phyloP scores from a whole-genome alignment of 31 red algal species.

The Asparagopsis taxiformis region DNA sequence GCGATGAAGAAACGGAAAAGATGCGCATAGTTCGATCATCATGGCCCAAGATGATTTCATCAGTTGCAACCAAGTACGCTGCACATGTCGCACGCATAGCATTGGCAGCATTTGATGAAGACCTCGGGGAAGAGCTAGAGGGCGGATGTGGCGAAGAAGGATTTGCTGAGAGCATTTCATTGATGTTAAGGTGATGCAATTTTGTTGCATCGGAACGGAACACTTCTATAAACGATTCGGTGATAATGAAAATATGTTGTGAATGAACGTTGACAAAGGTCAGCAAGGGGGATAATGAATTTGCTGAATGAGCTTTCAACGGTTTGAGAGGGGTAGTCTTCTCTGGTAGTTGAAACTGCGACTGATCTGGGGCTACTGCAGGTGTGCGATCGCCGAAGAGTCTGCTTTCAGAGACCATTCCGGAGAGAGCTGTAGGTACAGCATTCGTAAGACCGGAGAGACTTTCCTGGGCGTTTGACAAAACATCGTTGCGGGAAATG shows the following conservation, averaged over 20 bases:
- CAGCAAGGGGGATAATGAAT: background rate
- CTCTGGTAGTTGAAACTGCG: background rate
- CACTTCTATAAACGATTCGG: background rate
- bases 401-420: conserved; percentile 5
- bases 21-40: conserved; percentile 20
- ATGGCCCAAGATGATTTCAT: conserved; percentile 11
- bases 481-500: conserved; percentile 2
- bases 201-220: background rate
- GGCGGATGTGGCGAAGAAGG: conserved; percentile 11
- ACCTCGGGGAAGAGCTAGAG: background rate
- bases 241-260: conserved; percentile 12
- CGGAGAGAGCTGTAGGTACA: conserved; percentile 4
- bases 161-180: background rate
- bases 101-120: background rate
- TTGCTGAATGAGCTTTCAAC: background rate
- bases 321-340: conserved; percentile 6
- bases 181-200: background rate
- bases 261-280: background rate
- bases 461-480: conserved; percentile 15
- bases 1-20: background rate
- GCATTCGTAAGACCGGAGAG: conserved; percentile 6
- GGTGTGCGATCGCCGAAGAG: background rate
- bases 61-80: background rate
- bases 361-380: background rate
- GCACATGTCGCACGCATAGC: conserved; percentile 5